These are phyloP conservation scores for Discostella stelligera DNA, from an alignment of 352 stramenopile genomes.

Conservation along the genomic window DNA sequence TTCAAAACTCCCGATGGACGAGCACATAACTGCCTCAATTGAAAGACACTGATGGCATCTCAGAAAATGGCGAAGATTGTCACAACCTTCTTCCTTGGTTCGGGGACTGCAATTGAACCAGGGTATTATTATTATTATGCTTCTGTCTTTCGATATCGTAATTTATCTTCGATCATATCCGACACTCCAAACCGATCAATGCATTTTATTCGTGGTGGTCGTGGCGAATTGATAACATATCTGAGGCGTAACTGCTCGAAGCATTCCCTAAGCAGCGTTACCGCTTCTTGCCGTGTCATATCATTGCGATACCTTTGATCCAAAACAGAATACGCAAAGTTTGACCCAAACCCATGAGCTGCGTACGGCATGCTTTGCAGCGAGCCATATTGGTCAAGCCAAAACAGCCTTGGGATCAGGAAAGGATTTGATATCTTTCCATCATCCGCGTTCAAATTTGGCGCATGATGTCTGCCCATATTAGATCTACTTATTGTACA, in stretches of 20 bases:
- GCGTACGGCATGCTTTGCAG: conserved; percentile 68
- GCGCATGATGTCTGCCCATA: background rate
- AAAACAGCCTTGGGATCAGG: conserved; percentile 61
- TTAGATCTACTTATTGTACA: background rate
- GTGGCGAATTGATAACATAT: conserved; percentile 73
- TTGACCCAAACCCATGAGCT: conserved; percentile 67
- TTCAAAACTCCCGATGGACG: too few species aligned
- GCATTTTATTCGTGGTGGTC: conserved; percentile 76
- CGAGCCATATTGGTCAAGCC: conserved; percentile 78
- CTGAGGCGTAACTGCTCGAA: conserved; percentile 68
- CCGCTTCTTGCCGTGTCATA: conserved; percentile 58
- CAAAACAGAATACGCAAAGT: conserved; percentile 72
- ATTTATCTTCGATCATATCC: conserved; percentile 9
- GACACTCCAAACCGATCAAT: conserved; percentile 50
- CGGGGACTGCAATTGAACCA: too few species aligned
- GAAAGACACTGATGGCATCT: too few species aligned
- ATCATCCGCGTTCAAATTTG: conserved; percentile 1
- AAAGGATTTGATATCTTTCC: conserved; percentile 13
- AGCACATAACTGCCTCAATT: too few species aligned
- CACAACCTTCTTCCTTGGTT: too few species aligned
- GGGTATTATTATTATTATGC: background rate
- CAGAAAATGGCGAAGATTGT: too few species aligned
- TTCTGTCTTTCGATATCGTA: background rate
- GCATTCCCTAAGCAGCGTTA: conserved; percentile 58
- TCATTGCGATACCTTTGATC: conserved; percentile 65